These are phyloP conservation scores for Rhododendron mucronatum DNA, from an alignment of 148 eudicot genomes.

Conservation along the genomic window DNA sequence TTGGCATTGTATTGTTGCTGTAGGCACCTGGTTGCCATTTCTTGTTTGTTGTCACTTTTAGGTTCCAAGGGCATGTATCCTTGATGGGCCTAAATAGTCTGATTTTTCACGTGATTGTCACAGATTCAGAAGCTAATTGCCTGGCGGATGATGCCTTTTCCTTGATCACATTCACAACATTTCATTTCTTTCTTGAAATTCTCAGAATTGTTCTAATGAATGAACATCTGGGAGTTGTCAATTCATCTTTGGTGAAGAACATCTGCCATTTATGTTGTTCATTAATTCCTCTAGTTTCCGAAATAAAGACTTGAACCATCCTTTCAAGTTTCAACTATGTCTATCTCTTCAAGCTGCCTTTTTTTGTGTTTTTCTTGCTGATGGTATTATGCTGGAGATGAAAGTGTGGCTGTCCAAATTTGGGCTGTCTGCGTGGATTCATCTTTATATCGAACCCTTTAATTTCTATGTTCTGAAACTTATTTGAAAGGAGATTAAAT, in stretches of 20 bases:
- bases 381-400: not conserved
- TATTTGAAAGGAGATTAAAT: no score
- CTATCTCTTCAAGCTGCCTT: not conserved
- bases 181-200: not conserved
- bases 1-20: not conserved
- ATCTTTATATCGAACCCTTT: not conserved
- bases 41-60: not conserved
- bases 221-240: not conserved
- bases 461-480: not conserved
- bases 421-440: not conserved
- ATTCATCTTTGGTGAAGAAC: not conserved
- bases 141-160: not conserved
- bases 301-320: not conserved
- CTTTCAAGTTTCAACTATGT: not conserved
- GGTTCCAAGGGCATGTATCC: not conserved
- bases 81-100: not conserved
- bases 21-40: not conserved
- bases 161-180: not conserved
- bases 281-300: not conserved
- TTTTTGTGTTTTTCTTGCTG: not conserved
- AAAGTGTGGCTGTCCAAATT: not conserved
- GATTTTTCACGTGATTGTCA: not conserved
- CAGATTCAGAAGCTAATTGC: not conserved
- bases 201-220: not conserved
- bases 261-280: not conserved